phyloP scores from a whole-genome alignment of 2,329 filamentous ascomycete species.

The Stachybotrys chlorohalonatus region DNA sequence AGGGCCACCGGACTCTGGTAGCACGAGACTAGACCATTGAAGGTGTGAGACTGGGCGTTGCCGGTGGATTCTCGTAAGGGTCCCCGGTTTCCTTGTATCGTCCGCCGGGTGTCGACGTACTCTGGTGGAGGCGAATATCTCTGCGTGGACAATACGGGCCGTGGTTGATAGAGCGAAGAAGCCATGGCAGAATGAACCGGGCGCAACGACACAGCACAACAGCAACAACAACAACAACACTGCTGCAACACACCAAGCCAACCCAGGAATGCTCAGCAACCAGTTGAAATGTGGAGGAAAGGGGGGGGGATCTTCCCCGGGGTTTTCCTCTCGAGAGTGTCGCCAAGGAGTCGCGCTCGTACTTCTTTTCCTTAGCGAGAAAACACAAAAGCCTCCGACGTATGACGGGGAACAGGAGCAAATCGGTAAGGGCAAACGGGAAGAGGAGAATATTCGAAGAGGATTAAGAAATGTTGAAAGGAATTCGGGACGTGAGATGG shows the following conservation, averaged over 20 bases:
- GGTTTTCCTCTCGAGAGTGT: too few species aligned
- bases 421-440: conserved; percentile 20
- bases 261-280: conserved; percentile 16
- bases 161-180: conserved; percentile 31
- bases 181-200: conserved; percentile 18
- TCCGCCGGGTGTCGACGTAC: conserved; percentile 36
- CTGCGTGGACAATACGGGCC: conserved; percentile 41
- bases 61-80: conserved; percentile 44
- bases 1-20: conserved; percentile 32
- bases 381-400: conserved; percentile 9
- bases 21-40: conserved; percentile 32
- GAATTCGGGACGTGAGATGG: conserved; percentile 35
- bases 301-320: too few species aligned
- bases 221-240: conserved; percentile 22
- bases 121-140: conserved; percentile 38
- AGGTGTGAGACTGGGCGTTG: conserved; percentile 38
- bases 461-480: conserved; percentile 29
- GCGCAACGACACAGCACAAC: conserved; percentile 1
- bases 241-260: conserved; percentile 16
- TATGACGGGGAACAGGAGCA: conserved; percentile 19
- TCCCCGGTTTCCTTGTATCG: conserved; percentile 27
- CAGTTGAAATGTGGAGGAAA: conserved; percentile 1
- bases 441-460: too few species aligned
- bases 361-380: too few species aligned
- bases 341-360: too few species aligned